These are phyloP conservation scores for Collybia sp. DNA, from an alignment of 768 basidiomycete genomes.

Conservation along the genomic window DNA sequence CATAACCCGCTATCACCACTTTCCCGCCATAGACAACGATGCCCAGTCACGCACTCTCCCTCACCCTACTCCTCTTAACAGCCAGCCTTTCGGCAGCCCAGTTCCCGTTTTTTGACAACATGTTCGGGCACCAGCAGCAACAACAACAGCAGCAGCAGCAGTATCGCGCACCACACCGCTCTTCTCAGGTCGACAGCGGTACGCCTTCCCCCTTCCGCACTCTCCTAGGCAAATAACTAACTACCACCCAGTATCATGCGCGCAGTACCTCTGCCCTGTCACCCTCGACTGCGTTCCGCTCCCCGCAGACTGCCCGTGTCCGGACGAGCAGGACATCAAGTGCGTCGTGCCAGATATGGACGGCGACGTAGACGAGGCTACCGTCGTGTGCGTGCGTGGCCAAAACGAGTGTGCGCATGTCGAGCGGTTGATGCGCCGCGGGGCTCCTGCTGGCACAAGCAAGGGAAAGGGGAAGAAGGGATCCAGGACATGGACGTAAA, in stretches of 20 bases:
- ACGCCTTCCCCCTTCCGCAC: slow-evolving; percentile 12
- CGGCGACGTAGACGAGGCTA: slow-evolving; percentile 41
- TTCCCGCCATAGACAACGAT: no score
- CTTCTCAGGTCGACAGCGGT: slow-evolving; percentile 63
- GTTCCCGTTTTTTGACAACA: slow-evolving; percentile 75
- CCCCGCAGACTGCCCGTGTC: slow-evolving; percentile 75
- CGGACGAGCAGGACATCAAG: slow-evolving; percentile 69
- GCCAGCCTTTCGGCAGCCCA: slow-evolving; percentile 48
- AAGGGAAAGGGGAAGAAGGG: no score
- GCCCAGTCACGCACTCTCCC: slow-evolving; percentile 4
- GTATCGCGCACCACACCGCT: slow-evolving; percentile 58
- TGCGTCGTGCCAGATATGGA: slow-evolving; percentile 66
- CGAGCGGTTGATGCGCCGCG: slow-evolving; percentile 44
- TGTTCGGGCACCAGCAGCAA: slow-evolving; percentile 65
- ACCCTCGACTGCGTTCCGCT: slow-evolving; percentile 65
- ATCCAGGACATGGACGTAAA: no score
- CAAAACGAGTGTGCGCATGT: slow-evolving; percentile 57
- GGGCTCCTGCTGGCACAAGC: slow-evolving; percentile 10
- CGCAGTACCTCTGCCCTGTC: slow-evolving; percentile 70
- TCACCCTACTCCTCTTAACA: slow-evolving; percentile 26
- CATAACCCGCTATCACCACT: not conserved
- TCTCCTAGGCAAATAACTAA: not conserved
- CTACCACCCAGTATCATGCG: slow-evolving; percentile 55
- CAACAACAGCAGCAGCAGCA: slow-evolving; percentile 59
- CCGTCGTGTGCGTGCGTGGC: slow-evolving; percentile 70